Percentiles rank a stretch among this genome's conserved stretches.
Evolutionary conservation across 805 yeast species (phyloP).

Genomic region (Wickerhamomyces alni): DNA sequence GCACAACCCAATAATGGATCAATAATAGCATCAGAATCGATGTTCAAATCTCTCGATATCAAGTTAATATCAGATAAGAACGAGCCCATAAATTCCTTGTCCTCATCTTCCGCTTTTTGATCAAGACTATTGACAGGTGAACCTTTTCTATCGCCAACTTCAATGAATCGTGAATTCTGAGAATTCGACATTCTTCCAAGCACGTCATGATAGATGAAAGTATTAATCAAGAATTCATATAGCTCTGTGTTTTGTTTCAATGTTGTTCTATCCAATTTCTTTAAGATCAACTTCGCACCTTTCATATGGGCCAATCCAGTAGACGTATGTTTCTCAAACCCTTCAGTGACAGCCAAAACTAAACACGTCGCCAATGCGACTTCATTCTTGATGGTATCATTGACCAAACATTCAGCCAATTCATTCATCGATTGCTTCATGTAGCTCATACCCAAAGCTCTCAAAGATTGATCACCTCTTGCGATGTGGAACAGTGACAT

Average conservation of each 20-base stretch:
- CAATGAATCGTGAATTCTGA: slow-evolving; percentile 9
- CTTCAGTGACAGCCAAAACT: slow-evolving; percentile 57
- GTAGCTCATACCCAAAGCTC: slow-evolving; percentile 46
- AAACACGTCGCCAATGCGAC: slow-evolving; percentile 63
- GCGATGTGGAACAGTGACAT: slow-evolving; percentile 61
- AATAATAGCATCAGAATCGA: slow-evolving; percentile 22
- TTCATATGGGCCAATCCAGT: slow-evolving; percentile 65
- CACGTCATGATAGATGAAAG: slow-evolving; percentile 67
- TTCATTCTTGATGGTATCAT: slow-evolving; percentile 47
- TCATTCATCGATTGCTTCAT: slow-evolving; percentile 58
- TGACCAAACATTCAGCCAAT: slow-evolving; percentile 48
- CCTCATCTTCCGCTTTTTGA: neutral
- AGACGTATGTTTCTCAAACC: slow-evolving; percentile 63
- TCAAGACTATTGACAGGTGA: neutral
- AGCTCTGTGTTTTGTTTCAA: slow-evolving; percentile 11
- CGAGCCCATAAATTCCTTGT: neutral
- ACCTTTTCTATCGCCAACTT: neutral
- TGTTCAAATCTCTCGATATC: slow-evolving; percentile 1
- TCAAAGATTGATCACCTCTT: slow-evolving; percentile 35
- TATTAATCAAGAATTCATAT: slow-evolving; percentile 27
- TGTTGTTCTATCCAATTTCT: slow-evolving; percentile 26
- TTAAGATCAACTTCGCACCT: slow-evolving; percentile 59
- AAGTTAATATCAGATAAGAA: slow-evolving; percentile 1
- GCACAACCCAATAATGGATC: slow-evolving; percentile 68
- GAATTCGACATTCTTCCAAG: slow-evolving; percentile 59